Evolutionary conservation across 2,329 filamentous ascomycete species (phyloP).

Genomic region (Nothophoma quercina): DNA sequence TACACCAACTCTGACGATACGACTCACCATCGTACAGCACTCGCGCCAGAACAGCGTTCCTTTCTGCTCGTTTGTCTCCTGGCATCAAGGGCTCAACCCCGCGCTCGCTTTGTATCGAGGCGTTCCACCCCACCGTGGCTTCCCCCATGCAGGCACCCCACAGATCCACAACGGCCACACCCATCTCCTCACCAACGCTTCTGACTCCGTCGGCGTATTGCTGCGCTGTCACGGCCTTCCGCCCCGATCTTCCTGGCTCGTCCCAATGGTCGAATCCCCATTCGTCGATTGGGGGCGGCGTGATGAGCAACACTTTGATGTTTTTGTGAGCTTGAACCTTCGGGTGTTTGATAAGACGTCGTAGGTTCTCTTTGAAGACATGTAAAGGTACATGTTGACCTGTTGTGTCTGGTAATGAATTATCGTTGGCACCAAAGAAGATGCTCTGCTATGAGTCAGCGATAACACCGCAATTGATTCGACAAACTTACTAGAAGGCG

Average conservation of each 20-base stretch:
- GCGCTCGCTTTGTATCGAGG: neutral
- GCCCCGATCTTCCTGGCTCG: slow-evolving; percentile 19
- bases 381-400: slow-evolving; percentile 16
- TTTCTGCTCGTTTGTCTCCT: slow-evolving; percentile 9
- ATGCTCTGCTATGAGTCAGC: neutral
- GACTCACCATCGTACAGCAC: slow-evolving; percentile 17
- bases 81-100: slow-evolving; percentile 10
- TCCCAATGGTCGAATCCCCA: slow-evolving; percentile 16
- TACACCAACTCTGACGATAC: neutral
- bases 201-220: slow-evolving; percentile 13
- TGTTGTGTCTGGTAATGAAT: slow-evolving; percentile 15
- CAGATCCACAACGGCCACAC: slow-evolving; percentile 7
- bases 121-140: slow-evolving; percentile 8
- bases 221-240: slow-evolving; percentile 12
- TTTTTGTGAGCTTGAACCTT: slow-evolving; percentile 5
- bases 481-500: slow-evolving; percentile 3
- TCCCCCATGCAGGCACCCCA: slow-evolving; percentile 17
- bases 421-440: slow-evolving; percentile 23
- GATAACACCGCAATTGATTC: no score
- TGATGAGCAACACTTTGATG: slow-evolving; percentile 7
- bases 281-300: slow-evolving; percentile 11
- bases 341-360: slow-evolving; percentile 4
- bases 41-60: slow-evolving; percentile 3
- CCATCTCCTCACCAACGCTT: slow-evolving; percentile 2
- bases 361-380: slow-evolving; percentile 5